Evolutionary conservation across 2,329 filamentous ascomycete genomes (phyloP).

Genomic region (Colletotrichum sansevieriae): DNA sequence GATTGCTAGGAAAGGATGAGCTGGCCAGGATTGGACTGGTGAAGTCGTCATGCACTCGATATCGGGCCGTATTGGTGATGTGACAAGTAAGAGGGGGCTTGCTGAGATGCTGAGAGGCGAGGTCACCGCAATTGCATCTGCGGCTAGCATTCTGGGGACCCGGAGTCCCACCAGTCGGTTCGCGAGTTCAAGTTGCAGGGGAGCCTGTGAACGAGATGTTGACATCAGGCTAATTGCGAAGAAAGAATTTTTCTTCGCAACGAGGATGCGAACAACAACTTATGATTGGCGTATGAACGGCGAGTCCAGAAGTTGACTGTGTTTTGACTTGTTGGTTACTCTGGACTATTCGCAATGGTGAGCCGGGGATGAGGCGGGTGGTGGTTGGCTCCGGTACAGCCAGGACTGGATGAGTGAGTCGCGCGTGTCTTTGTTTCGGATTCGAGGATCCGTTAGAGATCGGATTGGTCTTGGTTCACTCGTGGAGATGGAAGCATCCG

Average conservation of each 20-base stretch:
- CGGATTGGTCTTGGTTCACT: conserved; percentile 1
- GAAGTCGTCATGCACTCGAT: conserved; percentile 2
- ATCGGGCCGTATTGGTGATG: conserved; percentile 16
- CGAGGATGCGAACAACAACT: not conserved
- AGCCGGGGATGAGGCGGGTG: conserved; percentile 13
- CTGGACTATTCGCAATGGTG: not conserved
- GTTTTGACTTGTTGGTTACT: conserved; percentile 14
- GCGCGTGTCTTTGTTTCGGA: conserved; percentile 15
- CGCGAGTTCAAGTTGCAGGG: conserved; percentile 18
- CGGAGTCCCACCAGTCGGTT: conserved; percentile 39
- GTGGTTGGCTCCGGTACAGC: conserved; percentile 2
- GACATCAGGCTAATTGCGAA: conserved; percentile 34
- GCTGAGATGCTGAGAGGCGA: conserved; percentile 15
- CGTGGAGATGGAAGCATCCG: conserved; percentile 10
- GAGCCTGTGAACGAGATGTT: conserved; percentile 16
- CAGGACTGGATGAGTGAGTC: conserved; percentile 12
- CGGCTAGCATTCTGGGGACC: conserved; percentile 34
- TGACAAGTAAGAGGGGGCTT: conserved; percentile 6
- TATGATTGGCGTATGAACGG: conserved; percentile 17
- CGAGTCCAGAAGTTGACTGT: not conserved
- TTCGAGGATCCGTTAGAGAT: not conserved
- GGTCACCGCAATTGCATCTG: conserved; percentile 23
- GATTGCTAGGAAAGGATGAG: not conserved
- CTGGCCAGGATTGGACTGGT: conserved; percentile 10
- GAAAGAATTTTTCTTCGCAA: conserved; percentile 1